Evolutionary conservation across 768 basidiomycete species (phyloP).

Genomic region (Termitomyces sp.): DNA sequence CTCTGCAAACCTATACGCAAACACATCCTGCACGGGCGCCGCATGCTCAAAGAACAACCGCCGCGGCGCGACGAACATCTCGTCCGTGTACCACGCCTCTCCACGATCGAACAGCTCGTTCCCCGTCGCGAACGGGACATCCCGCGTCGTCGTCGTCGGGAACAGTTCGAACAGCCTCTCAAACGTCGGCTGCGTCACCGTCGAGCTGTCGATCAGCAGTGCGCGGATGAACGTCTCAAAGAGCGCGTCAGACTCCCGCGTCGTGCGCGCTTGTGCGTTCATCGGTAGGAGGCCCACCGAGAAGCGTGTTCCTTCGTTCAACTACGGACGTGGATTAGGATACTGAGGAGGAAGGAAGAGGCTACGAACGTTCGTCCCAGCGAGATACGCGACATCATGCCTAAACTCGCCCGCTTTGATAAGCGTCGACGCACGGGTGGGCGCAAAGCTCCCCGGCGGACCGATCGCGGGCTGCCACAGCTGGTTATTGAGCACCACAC

Average conservation of each 20-base stretch:
- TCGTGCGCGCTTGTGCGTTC: slow-evolving; percentile 31
- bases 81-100: slow-evolving; percentile 52
- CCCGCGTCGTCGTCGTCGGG: slow-evolving; percentile 32
- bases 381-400: slow-evolving; percentile 43
- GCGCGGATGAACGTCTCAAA: slow-evolving; percentile 43
- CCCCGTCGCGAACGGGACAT: slow-evolving; percentile 44
- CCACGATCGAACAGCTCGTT: slow-evolving; percentile 54
- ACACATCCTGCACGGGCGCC: slow-evolving; percentile 40
- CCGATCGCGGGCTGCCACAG: slow-evolving; percentile 56
- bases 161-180: slow-evolving; percentile 32
- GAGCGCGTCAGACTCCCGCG: slow-evolving; percentile 32
- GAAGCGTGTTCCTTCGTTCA: slow-evolving; percentile 29
- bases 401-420: slow-evolving; percentile 44
- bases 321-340: neutral
- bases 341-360: no score
- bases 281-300: slow-evolving; percentile 42
- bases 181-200: slow-evolving; percentile 34
- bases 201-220: slow-evolving; percentile 47
- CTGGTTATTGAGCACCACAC: slow-evolving; percentile 39
- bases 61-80: slow-evolving; percentile 48
- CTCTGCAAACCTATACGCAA: slow-evolving; percentile 49
- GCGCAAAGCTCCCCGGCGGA: slow-evolving; percentile 41
- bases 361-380: slow-evolving; percentile 45
- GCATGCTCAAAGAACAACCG: slow-evolving; percentile 46
- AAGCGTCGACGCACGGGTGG: slow-evolving; percentile 37